Base-by-base conservation (phyloP, 495 filamentous ascomycete genomes). In the Acidiella bohemica region DNA sequence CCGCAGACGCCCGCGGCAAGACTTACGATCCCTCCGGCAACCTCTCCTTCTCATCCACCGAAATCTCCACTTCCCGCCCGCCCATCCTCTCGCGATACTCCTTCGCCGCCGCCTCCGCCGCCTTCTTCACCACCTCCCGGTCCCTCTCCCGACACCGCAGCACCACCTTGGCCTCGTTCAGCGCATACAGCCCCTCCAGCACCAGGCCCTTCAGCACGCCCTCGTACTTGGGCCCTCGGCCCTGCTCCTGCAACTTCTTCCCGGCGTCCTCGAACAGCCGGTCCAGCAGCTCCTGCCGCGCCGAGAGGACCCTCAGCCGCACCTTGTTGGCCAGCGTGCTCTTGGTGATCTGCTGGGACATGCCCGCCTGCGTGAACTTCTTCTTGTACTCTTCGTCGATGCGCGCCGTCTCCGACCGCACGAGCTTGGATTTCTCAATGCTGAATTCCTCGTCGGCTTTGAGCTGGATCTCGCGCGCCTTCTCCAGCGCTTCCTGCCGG, bases 401-500 rank as follows among this genome's bases (percentile, higher is more conserved):
- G 62, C 84, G 64, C 54, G 80, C 70, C 41, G 83, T 93, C 62
- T 96, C 92, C 60, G 87, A 75, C 59, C 82, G 88, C 45, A 96
- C 88, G 27, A 99, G 84, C 70, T 93, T 93, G 36, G 86, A 86
- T 65, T 96, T 96, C 59, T 96, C 92, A 57, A 94, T 95, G 49
- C 81, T 78, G 62, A 95, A 94, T 61, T 99, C 92, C 60, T 95
- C 86, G 64, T 96, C 83, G 61, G 92, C 92, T 64, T 96, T 96
- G 64, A 95, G 75, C 49, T 84, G 71, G 66, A 99, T 96, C 62
- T 99, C 92, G 56, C 76, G 76, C 51, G 87, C 85, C 67, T 99
- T 99, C 60, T 99, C 92, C 26, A 77, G 67, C 18, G 92, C 92
- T 72, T 99, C 92, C 67, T 95, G 87, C 59, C 80, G 81, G 76